These are phyloP conservation scores for Pythium phragmiticola DNA, from an alignment of 352 stramenopile genomes.

Conservation along the genomic window DNA sequence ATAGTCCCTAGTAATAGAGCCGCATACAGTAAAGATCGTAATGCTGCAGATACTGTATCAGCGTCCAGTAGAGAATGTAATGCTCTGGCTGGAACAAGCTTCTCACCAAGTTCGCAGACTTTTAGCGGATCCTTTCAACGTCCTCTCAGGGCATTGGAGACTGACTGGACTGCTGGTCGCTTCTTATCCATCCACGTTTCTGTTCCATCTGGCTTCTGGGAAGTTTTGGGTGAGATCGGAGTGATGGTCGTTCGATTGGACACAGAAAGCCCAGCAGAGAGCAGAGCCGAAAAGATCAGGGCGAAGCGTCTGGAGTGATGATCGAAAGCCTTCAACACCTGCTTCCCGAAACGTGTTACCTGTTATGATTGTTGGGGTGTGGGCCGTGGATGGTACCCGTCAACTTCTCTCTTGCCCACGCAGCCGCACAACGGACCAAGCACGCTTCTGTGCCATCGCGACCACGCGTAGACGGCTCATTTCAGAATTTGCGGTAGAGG, in stretches of 20 bases:
- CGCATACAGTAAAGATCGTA: too few relatives aligned
- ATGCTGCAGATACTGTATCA: too few relatives aligned
- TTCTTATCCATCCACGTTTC: neutral
- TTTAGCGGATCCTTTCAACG: too few relatives aligned
- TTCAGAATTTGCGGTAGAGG: neutral
- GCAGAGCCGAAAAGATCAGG: neutral
- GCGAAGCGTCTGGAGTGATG: neutral
- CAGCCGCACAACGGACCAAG: neutral
- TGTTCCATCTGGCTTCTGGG: neutral
- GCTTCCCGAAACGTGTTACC: neutral
- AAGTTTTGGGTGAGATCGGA: neutral
- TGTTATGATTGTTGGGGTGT: neutral
- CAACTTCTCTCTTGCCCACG: neutral
- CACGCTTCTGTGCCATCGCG: neutral
- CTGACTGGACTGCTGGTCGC: too few relatives aligned
- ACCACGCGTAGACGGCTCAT: neutral
- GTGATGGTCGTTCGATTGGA: conserved; percentile 5
- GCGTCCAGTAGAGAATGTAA: too few relatives aligned
- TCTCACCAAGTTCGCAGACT: too few relatives aligned
- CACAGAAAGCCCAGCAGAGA: neutral
- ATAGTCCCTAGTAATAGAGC: too few relatives aligned
- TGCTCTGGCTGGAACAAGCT: too few relatives aligned
- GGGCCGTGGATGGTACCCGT: neutral
- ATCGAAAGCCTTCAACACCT: neutral
- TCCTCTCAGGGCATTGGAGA: too few relatives aligned